Conservation (phyloP, 495 filamentous ascomycete genomes). For the Penicillium chermesinum region DNA sequence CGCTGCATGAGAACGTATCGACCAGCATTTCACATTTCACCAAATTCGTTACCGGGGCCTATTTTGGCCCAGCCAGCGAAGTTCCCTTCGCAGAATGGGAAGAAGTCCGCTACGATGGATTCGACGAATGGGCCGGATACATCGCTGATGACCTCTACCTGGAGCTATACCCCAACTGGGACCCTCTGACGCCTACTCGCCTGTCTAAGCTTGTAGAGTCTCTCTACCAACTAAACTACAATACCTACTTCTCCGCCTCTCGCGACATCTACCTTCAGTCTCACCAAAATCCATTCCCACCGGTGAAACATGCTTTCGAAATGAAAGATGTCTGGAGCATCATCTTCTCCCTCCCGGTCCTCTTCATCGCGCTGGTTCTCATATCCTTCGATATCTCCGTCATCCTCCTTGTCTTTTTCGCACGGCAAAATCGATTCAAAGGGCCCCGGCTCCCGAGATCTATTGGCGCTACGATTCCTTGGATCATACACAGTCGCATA, state of each 20-base stretch:
- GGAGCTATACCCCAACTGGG: not conserved
- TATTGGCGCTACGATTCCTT: slow-evolving; percentile 21
- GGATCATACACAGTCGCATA: slow-evolving; percentile 17
- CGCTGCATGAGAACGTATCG: not conserved
- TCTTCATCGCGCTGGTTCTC: slow-evolving; percentile 19
- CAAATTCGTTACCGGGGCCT: not conserved
- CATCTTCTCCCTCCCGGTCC: slow-evolving; percentile 10
- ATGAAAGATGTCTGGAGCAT: slow-evolving; percentile 12
- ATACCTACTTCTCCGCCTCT: slow-evolving; percentile 12
- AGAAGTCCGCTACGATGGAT: not conserved
- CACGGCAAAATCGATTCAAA: slow-evolving; percentile 11
- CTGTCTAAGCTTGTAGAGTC: slow-evolving; percentile 3
- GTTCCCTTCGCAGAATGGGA: not conserved
- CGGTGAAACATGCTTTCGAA: not conserved
- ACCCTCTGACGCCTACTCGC: not conserved
- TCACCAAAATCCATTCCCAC: not conserved
- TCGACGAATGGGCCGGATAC: not conserved
- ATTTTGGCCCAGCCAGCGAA: not conserved
- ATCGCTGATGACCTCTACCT: not conserved
- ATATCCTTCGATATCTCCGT: slow-evolving; percentile 17
- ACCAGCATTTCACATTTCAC: not conserved
- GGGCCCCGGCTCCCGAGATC: slow-evolving; percentile 19
- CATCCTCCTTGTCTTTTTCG: slow-evolving; percentile 14
- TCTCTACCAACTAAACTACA: slow-evolving; percentile 19
- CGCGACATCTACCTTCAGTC: slow-evolving; percentile 10